These are phyloP conservation scores for Pterula multifida DNA, from an alignment of 1,284 basidiomycete species.

Conservation along the genomic window DNA sequence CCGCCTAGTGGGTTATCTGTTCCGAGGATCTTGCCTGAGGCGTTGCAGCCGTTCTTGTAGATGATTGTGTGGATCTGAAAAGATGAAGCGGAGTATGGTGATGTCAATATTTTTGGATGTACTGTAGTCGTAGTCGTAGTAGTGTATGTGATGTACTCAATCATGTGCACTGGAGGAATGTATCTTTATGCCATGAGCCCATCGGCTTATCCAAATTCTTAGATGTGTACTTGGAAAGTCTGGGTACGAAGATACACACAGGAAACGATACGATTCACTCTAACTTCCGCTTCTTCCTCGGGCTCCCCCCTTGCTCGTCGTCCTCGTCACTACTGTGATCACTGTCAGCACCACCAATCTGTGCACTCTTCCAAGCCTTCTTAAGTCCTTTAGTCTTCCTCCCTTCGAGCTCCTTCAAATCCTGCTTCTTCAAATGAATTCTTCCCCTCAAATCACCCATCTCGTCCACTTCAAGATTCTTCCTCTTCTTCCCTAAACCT, in stretches of 20 bases:
- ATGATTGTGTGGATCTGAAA: constrained; percentile 5
- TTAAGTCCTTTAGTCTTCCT: constrained; percentile 87
- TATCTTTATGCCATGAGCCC: background rate
- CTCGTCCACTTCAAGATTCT: constrained; percentile 94
- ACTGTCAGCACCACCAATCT: constrained; percentile 21
- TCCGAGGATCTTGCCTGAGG: constrained; percentile 40
- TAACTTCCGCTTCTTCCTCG: constrained; percentile 11
- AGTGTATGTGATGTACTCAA: too few species aligned
- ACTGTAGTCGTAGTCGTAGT: too few species aligned
- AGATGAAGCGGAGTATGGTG: too few species aligned
- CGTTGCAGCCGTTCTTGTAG: constrained; percentile 43
- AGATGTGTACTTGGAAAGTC: background rate
- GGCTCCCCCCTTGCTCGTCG: constrained; percentile 12
- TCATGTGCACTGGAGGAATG: too few species aligned
- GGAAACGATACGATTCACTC: constrained; percentile 8
- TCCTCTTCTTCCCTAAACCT: constrained; percentile 85
- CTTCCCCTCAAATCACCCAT: constrained; percentile 94
- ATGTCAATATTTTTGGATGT: too few species aligned
- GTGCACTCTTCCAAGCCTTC: constrained; percentile 21
- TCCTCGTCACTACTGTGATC: constrained; percentile 18
- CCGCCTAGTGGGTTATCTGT: constrained; percentile 44
- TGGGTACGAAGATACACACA: constrained; percentile 1
- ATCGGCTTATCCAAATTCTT: background rate
- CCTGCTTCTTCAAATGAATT: constrained; percentile 86
- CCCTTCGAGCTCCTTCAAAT: constrained; percentile 77